Conservation (phyloP, 768 basidiomycete species). For the Pisolithus orientalis region DNA sequence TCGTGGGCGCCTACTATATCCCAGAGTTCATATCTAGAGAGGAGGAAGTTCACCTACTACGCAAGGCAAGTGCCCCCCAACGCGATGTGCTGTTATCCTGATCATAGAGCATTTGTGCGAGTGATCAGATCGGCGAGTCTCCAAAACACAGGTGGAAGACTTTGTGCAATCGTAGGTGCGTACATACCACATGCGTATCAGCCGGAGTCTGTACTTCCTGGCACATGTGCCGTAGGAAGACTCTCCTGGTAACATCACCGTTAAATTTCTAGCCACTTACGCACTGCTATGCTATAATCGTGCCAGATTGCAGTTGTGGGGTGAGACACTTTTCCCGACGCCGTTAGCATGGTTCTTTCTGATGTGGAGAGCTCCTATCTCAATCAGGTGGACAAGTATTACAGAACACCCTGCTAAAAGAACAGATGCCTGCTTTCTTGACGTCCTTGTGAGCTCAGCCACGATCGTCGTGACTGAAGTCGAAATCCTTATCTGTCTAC, state of each 20-base stretch:
- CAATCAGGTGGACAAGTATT: slow-evolving; percentile 67
- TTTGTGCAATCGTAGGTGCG: slow-evolving; percentile 46
- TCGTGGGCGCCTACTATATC: slow-evolving; percentile 54
- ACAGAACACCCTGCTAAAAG: slow-evolving; percentile 59
- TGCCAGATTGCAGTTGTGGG: slow-evolving; percentile 68
- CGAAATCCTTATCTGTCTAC: slow-evolving; percentile 3
- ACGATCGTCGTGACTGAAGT: background rate
- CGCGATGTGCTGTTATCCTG: background rate
- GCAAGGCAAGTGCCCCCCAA: slow-evolving; percentile 48
- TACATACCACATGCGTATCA: too few relatives aligned
- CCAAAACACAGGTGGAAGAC: slow-evolving; percentile 82
- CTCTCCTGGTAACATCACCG: too few relatives aligned
- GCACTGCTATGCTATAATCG: background rate
- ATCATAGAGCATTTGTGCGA: slow-evolving; percentile 7
- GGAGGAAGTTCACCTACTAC: slow-evolving; percentile 72
- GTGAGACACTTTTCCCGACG: slow-evolving; percentile 30
- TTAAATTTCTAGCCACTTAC: too few relatives aligned
- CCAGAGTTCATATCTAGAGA: slow-evolving; percentile 70
- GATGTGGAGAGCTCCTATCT: slow-evolving; percentile 3
- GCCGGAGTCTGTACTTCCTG: background rate
- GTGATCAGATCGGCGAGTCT: slow-evolving; percentile 60
- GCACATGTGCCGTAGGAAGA: too few relatives aligned
- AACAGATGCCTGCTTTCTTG: slow-evolving; percentile 67
- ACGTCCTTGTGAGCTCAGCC: slow-evolving; percentile 48
- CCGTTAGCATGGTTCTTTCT: background rate